Evolutionary conservation across 495 filamentous ascomycete species (phyloP).

Genomic region (Lasiosphaeria hispida): DNA sequence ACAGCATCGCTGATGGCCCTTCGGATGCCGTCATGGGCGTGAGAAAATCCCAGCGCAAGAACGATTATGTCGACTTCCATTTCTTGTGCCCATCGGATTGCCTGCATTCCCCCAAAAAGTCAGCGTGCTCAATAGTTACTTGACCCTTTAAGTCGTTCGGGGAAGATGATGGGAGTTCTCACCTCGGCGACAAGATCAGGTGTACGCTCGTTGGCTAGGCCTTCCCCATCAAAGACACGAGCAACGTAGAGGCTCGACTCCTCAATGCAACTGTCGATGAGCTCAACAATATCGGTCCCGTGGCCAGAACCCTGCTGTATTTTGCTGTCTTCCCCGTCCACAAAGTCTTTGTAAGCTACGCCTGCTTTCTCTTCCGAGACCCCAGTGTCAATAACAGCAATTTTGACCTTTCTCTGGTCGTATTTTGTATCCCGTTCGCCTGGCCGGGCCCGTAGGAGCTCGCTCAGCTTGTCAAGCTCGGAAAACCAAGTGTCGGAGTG

Average conservation of each 20-base stretch:
- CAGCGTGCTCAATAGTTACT: too few species aligned
- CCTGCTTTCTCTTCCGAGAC: conserved; percentile 4
- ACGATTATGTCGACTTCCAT: conserved; percentile 18
- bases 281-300: conserved; percentile 17
- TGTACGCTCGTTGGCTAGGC: neutral
- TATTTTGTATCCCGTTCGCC: conserved; percentile 8
- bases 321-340: conserved; percentile 10
- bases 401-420: neutral
- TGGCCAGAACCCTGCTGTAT: conserved; percentile 16
- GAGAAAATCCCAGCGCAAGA: conserved; percentile 4
- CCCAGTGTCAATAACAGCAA: conserved; percentile 25
- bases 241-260: conserved; percentile 15
- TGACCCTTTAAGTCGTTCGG: too few species aligned
- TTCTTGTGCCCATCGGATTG: conserved; percentile 10
- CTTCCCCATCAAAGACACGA: conserved; percentile 4
- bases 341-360: conserved; percentile 21
- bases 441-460: conserved; percentile 9
- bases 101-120: neutral
- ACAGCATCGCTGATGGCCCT: neutral
- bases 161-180: neutral
- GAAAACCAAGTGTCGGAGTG: conserved; percentile 13
- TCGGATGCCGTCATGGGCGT: neutral
- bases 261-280: conserved; percentile 17
- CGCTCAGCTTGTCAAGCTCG: conserved; percentile 19
- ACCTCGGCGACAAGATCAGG: neutral